Base-by-base conservation (phyloP, 768 basidiomycete genomes). In the Suillus placidus region DNA sequence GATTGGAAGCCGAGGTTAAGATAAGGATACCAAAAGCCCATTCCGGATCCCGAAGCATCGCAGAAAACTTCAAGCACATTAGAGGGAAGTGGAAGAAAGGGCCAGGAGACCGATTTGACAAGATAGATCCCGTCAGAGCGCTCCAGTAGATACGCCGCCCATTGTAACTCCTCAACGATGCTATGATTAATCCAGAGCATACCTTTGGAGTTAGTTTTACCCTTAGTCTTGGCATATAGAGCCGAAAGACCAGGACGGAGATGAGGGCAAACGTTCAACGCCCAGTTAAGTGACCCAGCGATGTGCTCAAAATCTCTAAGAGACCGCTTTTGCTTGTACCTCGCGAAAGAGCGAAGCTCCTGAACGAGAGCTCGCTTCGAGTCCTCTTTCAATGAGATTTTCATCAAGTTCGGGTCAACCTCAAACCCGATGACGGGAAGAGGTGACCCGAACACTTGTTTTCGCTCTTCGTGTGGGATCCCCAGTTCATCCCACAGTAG, bases 231-330 rank as follows among this genome's bases (percentile, higher is more conserved):
- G 0, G 60, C 63, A 63, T 82, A 83, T 2, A 81, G 9, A 0
- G 67, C 64, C 20, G 66, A 74, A 0, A 84, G 70, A 1, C 64
- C 69, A 0, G 81, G 82, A 0, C 71, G 64, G 0, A 83, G 68
- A 0, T 75, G 69, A 0, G 79, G 80, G 60, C 69, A 80, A 23
- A 77, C 74, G 56, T 83, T 82, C n/a, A 84, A 68, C 0, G 70
- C 64, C 81, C 81, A 83, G 57, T 82, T 83, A 16, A 75, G 77
- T 76, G 81, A 0, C 80, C 81, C 0, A 1, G 73, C 73, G 0
- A 83, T 60, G 1, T 56, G 57, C 62, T 77, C 71, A 60, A 70
- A 81, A 5, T 42, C 18, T 3, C 42, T 14, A 18, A 42, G 16
- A 2, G 42, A 4, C 1, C 13, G 1, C 13, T 9, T 40, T 2